Conservation (phyloP, 2,329 filamentous ascomycete genomes). For the Trematosphaeria pertusa region DNA sequence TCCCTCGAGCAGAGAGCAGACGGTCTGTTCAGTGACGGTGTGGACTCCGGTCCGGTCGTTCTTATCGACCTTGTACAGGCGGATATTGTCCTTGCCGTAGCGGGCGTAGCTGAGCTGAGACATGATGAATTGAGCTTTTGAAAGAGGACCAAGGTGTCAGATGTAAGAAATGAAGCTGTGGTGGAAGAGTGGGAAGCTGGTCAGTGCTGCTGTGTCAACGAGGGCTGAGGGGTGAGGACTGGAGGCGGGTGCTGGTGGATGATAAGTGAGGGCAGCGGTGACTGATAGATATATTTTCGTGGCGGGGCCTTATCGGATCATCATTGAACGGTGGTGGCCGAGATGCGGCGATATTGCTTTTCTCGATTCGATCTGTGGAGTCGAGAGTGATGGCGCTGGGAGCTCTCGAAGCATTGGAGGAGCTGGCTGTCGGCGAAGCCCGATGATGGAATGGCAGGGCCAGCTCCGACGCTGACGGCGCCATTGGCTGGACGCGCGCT, state of each 20-base stretch:
- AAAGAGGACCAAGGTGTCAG: background rate
- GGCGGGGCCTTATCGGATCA: slow-evolving; percentile 39
- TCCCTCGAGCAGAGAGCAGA: slow-evolving; percentile 90
- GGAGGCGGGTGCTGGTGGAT: slow-evolving; percentile 8
- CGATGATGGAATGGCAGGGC: slow-evolving; percentile 24
- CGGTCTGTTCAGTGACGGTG: slow-evolving; percentile 91
- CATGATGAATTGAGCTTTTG: slow-evolving; percentile 41
- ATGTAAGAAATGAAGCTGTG: slow-evolving; percentile 1
- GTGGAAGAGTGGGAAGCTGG: background rate
- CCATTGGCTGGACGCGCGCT: slow-evolving; percentile 12
- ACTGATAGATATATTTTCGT: slow-evolving; percentile 38
- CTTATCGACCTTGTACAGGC: slow-evolving; percentile 91
- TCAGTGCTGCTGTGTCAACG: background rate
- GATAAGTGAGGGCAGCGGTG: slow-evolving; percentile 22
- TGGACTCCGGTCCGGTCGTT: slow-evolving; percentile 79
- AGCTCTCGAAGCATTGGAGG: slow-evolving; percentile 34
- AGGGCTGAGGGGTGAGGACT: background rate
- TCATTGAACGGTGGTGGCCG: slow-evolving; percentile 40
- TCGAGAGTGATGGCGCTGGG: slow-evolving; percentile 26
- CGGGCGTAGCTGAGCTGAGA: slow-evolving; percentile 65
- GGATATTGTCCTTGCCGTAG: slow-evolving; percentile 98
- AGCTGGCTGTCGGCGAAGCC: slow-evolving; percentile 44
- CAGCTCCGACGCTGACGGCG: slow-evolving; percentile 6
- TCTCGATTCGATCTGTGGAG: slow-evolving; percentile 29
- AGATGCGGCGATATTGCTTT: slow-evolving; percentile 33